phyloP scores from a whole-genome alignment of 2,329 filamentous ascomycete genomes.

The Penicillium sp. region DNA sequence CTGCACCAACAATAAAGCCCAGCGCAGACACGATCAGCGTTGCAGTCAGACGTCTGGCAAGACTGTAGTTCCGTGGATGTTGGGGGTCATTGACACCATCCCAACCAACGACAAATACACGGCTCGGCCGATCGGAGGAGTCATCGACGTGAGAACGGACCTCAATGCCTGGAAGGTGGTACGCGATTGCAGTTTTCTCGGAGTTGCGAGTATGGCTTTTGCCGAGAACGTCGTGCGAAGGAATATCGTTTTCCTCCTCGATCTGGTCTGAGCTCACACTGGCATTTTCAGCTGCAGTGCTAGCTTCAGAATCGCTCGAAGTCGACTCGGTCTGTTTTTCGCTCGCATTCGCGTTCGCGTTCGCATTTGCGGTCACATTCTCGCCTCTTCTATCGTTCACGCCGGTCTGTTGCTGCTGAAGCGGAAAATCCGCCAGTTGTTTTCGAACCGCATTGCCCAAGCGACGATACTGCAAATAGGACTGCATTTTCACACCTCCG shows the following conservation, averaged over 20 bases:
- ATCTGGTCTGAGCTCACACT: neutral
- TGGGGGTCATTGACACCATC: slow-evolving; percentile 37
- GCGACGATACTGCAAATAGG: slow-evolving; percentile 26
- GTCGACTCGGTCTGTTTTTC: neutral
- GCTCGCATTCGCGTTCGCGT: neutral
- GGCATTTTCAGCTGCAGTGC: neutral
- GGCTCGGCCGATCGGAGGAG: slow-evolving; percentile 14
- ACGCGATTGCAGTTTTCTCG: slow-evolving; percentile 3
- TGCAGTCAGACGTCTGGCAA: slow-evolving; percentile 34
- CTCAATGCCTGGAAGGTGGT: slow-evolving; percentile 11
- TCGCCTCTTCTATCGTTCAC: neutral
- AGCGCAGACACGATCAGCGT: slow-evolving; percentile 50
- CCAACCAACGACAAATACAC: slow-evolving; percentile 44
- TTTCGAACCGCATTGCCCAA: slow-evolving; percentile 18
- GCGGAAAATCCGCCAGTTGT: slow-evolving; percentile 8
- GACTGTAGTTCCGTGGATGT: slow-evolving; percentile 43
- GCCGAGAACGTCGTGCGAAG: neutral
- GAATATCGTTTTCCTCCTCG: neutral
- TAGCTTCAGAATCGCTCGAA: neutral
- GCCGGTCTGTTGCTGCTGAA: neutral
- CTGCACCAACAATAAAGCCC: slow-evolving; percentile 52
- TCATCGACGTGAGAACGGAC: slow-evolving; percentile 8
- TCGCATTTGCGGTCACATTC: neutral
- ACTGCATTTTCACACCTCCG: slow-evolving; percentile 18
- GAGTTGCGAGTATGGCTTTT: neutral